Evolutionary conservation across 257 asterid genomes (phyloP), one percentile per base, ranked within the genome.

Genomic region (Solanum pimpinellifolium): DNA sequence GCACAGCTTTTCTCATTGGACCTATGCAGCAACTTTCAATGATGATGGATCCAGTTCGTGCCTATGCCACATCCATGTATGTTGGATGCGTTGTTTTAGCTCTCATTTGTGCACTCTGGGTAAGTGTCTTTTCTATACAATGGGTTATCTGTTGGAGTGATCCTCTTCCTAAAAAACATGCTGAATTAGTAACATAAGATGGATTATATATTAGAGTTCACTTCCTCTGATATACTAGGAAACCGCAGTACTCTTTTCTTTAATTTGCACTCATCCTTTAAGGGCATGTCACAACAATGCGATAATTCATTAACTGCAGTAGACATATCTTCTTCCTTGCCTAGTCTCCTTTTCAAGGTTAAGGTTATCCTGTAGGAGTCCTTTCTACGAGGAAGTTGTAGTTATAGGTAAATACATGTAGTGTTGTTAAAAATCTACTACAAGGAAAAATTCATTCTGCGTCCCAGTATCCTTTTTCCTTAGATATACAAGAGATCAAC

Each of bases 1-100:
- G 99, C 96, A 95, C 99, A 90, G 93, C 97, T 85, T 92, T 97
- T 92, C 96, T 97, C 87, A 90, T 93, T 86, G 99, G 99, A 89
- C 93, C 96, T 75, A 72, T 69, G 89, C 96, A 92, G 23, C 98
- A 95, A 91, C 73, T 94, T 76, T 91, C 96, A 86, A 93, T 97
- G 99, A 95, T 95, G 99, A 49, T 96, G 88, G 99, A 97, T 92
- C 94, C 94, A 87, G 95, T 80, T 33, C 96, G 99, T 47, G 46
- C 93, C 86, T 95, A 94, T 88, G 98, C 99, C 62, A 94, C 98
- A 7, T 91, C 93, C 65, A 87, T 97, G 75, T 97, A 96, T 84
- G 86, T 86, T 9, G 99, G 98, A 21, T 93, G 95, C 88, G 98
- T 94, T 82, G 84, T 93, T 59, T 66, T 96, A 82, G 99, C 99